Evolutionary conservation across 2,329 filamentous ascomycete genomes (phyloP), one percentile per base, ranked within the genome.

Genomic region (Colletotrichum siamense): DNA sequence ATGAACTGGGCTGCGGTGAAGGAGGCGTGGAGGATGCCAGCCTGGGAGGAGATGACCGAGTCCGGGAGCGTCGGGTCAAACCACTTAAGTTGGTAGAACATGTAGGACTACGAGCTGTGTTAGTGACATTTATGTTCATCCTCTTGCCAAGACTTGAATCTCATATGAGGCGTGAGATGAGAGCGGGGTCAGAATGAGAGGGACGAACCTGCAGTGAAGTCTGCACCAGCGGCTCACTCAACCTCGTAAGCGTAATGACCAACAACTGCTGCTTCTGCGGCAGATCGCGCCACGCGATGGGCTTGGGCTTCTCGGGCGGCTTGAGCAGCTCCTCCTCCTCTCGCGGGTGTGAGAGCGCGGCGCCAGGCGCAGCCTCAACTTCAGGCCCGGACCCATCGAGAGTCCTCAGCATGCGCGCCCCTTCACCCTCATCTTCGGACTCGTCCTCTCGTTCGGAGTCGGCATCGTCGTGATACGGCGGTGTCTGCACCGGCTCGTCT

Each of bases 31-130:
- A 98, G 87, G 4, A 98, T 86, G 52, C 95, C 95, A 2, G 94
- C 94, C 82, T 97, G 95, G 24, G 90, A 89, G 0, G 95, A 92
- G 79, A 98, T 96, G 3, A 90, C 92, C 28, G 94, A 89, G 79
- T 90, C 87, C 0, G 91, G 84, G 16, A 91, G 85, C 12, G 80
- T 84, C 0, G 88, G 86, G 74, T 91, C 86, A 80, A 98, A 96
- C 75, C 93, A 96, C 79, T 92, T 92, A n/a, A 98, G 90, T 83
- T 97, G 95, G 84, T 96, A 98, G 85, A 95, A 98, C 88, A 98
- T 92, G 84, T 98, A 98, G 3, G 94, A 91, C 84, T 73, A 5
- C 8, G 24, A 1, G 0, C 1, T 8, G 10, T 15, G 52, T 76
- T 49, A 71, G 52, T n/a, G 16, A 13, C 4, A 9, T 22, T 4